Conservation (phyloP, 2,329 filamentous ascomycete species). For the Colletotrichum salicis region DNA sequence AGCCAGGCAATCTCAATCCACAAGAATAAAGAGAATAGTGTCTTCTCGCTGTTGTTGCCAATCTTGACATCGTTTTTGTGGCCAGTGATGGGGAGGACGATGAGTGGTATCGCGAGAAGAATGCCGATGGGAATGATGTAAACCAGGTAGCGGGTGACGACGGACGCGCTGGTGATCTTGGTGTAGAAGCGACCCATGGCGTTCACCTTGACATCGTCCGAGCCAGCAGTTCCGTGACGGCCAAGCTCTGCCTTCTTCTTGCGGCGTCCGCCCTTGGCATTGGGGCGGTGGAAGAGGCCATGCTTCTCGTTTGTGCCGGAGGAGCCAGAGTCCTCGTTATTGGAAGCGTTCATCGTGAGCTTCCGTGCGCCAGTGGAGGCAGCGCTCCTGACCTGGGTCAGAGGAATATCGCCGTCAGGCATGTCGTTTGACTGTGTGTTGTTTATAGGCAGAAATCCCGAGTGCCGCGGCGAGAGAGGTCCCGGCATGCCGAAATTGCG, state of each 20-base stretch:
- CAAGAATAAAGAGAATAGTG: constrained; percentile 71
- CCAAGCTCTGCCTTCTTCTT: constrained; percentile 57
- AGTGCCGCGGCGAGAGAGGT: constrained; percentile 50
- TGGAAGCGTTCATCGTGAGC: constrained; percentile 50
- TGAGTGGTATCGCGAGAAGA: constrained; percentile 70
- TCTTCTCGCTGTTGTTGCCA: constrained; percentile 54
- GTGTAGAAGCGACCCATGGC: constrained; percentile 74
- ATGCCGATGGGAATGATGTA: constrained; percentile 74
- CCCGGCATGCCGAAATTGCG: constrained; percentile 37
- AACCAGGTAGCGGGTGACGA: constrained; percentile 73
- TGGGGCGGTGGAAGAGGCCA: constrained; percentile 50
- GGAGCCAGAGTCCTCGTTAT: constrained; percentile 43
- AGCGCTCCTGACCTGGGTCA: constrained; percentile 65
- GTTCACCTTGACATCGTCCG: constrained; percentile 67
- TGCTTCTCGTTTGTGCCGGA: constrained; percentile 58
- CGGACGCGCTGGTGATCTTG: constrained; percentile 71
- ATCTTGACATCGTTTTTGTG: constrained; percentile 50
- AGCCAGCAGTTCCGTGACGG: constrained; percentile 56
- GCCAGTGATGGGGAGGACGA: constrained; percentile 62
- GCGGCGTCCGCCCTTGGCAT: constrained; percentile 58
- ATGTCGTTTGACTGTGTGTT: constrained; percentile 44
- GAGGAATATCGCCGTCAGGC: constrained; percentile 60
- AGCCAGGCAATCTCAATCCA: constrained; percentile 78
- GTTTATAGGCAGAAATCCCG: constrained; percentile 57
- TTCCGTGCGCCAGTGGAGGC: constrained; percentile 65